Base-by-base conservation (phyloP, 306 rosid genomes). In the Vigna nakashimae region DNA sequence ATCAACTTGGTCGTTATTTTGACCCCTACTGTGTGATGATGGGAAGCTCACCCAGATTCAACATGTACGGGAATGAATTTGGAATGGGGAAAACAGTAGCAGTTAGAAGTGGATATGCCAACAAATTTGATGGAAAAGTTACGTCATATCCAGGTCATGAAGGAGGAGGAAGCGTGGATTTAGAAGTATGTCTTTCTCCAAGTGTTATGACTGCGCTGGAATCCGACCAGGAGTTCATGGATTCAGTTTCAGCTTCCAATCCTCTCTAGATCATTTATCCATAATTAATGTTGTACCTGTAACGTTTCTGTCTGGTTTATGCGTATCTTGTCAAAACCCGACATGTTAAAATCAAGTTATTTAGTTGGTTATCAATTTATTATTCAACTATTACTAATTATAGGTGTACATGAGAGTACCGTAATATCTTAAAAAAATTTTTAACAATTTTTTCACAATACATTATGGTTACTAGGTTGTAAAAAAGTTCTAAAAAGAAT, bases 81-180 rank as follows among this genome's bases (percentile, higher is more conserved):
- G 94, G 97, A 32, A 84, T 88, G 91, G 97, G 91, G 4, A 89
- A 88, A 67, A 86, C 88, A 0, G 42, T 86, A 73, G 83, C 84
- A 20, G 70, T 88, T n/a, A 75, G 81, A 2, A 85, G 91, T 64
- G 92, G 97, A 0, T 86, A 85, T 42, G 89, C 87, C 0, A 59
- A 85, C 71, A 91, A 89, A 34, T 84, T 78, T 52, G 72, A 71
- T 6, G 89, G 92, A 1, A 83, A 62, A 18, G 80, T 88, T 16
- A 28, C 89, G 2, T 60, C 87, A 2, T 86, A 80, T 6, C 84
- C 79, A 0, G 87, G 92, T 3, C 42, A 18, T 18, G 89, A 82
- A 73, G 87, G 84, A 52, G 90, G 85, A 2, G 89, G 92, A 51
- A 88, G 94, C 75, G n/a, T 89, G 0, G 92, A 88, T n/a, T 84